Base-by-base conservation (phyloP, 441 rosid genomes). In the Adansonia madagascariensis region DNA sequence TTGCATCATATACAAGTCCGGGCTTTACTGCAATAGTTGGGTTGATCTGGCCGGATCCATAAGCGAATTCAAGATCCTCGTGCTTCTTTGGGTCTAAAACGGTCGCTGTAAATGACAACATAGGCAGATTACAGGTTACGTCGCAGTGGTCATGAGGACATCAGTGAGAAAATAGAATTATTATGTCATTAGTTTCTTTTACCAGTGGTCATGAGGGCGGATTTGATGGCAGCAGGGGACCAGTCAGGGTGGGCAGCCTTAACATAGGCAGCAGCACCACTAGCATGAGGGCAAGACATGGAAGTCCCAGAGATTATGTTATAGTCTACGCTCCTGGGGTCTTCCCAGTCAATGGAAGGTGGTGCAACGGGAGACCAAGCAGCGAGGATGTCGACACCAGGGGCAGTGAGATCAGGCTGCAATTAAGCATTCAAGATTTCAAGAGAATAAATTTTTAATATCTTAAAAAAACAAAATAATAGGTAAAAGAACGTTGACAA, bases 351-450 rank as follows among this genome's bases (percentile, higher is more conserved):
- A 70, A 79, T 18, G 44, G 78, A 84, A 75, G 74, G 78, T 3
- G 78, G 53, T 14, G 78, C 70, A 5, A 62, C 65, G 8, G 79
- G 81, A n/a, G 81, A 78, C 88, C 87, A 87, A 18, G 88, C 87
- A 0, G 87, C 85, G 6, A 87, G 61, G 63, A 87, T 85, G 80
- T 82, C 81, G 11, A 84, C 80, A 12, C 92, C 91, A 71, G 92
- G 92, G 63, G 88, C 92, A 5, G 84, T 81, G 71, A 89, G 64
- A 69, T 90, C 92, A 71, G 89, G 91, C 89, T 90, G 71, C 76
- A 78, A 79, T 15, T 52, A 39, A 61, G 2, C 53, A 55, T 22
- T 61, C 55, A 66, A 56, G 18, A 43, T 74, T 46, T 46, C 52
- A 67, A 22, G 15, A 67, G n/a, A 67, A 35, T 2, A 44, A 1